A percentile compares a stretch with the other conserved stretches of the same genome.
Evolutionary conservation across 352 stramenopile genomes (phyloP).

Genomic region (Phytopythium cucurbitacearum): DNA sequence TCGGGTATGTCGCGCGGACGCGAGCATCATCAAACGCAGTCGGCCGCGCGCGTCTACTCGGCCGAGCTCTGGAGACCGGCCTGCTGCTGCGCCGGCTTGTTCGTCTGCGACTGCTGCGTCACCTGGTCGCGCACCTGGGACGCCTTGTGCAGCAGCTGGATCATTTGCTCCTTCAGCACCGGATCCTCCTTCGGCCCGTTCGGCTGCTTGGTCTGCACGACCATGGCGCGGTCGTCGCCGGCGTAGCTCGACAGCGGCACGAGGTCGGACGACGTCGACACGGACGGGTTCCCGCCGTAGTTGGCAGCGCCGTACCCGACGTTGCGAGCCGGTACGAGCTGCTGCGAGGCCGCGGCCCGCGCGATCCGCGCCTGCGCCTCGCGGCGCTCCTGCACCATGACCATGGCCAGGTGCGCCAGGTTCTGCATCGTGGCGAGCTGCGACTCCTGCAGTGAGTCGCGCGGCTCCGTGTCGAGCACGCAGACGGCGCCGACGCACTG

Average conservation of each 20-base stretch:
- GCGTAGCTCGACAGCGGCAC: slow-evolving; percentile 64
- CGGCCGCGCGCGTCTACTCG: slow-evolving; percentile 28
- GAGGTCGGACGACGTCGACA: slow-evolving; percentile 48
- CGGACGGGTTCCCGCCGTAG: neutral
- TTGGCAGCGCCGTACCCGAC: slow-evolving; percentile 12
- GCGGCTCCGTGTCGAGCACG: slow-evolving; percentile 72
- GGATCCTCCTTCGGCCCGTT: slow-evolving; percentile 51
- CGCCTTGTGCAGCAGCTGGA: slow-evolving; percentile 79
- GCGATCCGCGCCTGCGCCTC: slow-evolving; percentile 59
- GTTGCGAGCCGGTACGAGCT: slow-evolving; percentile 35
- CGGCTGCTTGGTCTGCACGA: slow-evolving; percentile 35
- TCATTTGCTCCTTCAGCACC: slow-evolving; percentile 83
- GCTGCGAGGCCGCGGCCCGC: slow-evolving; percentile 28
- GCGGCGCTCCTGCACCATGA: slow-evolving; percentile 81
- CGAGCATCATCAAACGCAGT: neutral
- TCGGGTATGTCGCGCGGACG: neutral
- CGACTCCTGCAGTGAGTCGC: slow-evolving; percentile 55
- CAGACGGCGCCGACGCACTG: slow-evolving; percentile 74
- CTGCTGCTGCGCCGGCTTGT: slow-evolving; percentile 41
- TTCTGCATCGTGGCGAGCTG: slow-evolving; percentile 86
- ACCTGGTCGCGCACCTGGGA: slow-evolving; percentile 78
- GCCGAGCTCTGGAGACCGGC: slow-evolving; percentile 68
- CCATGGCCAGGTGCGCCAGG: slow-evolving; percentile 77
- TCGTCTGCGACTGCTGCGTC: slow-evolving; percentile 46
- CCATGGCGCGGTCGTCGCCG: slow-evolving; percentile 31